Evolutionary conservation across 371 early-diverging fungal species (phyloP).

Genomic region (Apophysomyces elegans): DNA sequence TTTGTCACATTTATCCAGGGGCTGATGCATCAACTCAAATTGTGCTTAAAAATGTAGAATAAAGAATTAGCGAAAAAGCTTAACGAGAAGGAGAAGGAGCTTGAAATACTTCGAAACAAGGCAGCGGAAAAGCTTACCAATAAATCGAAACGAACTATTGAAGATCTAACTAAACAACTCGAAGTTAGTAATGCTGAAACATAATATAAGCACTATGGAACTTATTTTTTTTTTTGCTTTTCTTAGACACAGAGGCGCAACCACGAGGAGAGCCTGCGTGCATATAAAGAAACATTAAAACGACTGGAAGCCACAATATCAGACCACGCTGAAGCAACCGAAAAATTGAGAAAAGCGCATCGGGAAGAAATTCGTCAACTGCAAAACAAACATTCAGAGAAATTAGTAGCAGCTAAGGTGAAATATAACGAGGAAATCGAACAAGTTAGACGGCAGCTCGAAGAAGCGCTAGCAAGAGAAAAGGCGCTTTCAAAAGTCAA

Average conservation of each 20-base stretch:
- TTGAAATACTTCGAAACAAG: constrained; percentile 35
- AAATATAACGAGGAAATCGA: constrained; percentile 42
- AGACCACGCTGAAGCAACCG: constrained; percentile 35
- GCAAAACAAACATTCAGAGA: constrained; percentile 29
- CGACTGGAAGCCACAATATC: constrained; percentile 40
- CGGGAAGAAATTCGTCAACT: constrained; percentile 32
- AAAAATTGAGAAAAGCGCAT: constrained; percentile 28
- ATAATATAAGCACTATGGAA: background rate
- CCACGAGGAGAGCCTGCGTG: constrained; percentile 43
- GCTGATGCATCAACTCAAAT: constrained; percentile 1
- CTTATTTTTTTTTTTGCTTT: background rate
- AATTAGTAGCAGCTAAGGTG: constrained; percentile 31
- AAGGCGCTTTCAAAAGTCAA: constrained; percentile 32
- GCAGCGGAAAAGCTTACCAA: constrained; percentile 29
- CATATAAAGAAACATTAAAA: constrained; percentile 40
- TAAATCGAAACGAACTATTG: constrained; percentile 29
- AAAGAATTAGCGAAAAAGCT: constrained; percentile 39
- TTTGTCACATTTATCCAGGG: constrained; percentile 2
- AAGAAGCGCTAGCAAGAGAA: constrained; percentile 18
- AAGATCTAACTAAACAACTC: constrained; percentile 38
- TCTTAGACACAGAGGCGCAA: constrained; percentile 33
- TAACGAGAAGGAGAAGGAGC: constrained; percentile 43
- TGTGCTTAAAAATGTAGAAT: constrained; percentile 29
- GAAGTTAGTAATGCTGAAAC: constrained; percentile 16
- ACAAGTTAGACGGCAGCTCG: constrained; percentile 32